Evolutionary conservation across 257 asterid genomes (phyloP).

Genomic region (Gentiana macrophylla): DNA sequence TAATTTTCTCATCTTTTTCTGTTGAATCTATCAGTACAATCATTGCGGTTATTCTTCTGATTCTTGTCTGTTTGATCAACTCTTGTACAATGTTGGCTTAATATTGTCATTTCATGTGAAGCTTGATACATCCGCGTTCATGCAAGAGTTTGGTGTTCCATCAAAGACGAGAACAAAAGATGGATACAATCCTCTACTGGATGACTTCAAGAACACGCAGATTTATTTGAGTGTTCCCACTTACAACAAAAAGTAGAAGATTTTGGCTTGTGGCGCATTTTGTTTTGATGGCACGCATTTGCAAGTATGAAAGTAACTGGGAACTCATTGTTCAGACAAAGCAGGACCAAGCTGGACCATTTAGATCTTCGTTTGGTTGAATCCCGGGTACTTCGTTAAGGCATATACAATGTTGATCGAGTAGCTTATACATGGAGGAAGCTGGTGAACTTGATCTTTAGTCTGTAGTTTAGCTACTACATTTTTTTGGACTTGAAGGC

Average conservation of each 20-base stretch:
- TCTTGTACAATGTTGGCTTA: slow-evolving; percentile 3
- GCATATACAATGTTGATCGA: too few species aligned
- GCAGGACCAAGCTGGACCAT: too few species aligned
- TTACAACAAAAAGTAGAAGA: slow-evolving; percentile 59
- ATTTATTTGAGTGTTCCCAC: slow-evolving; percentile 92
- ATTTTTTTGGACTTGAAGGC: too few species aligned
- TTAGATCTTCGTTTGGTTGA: too few species aligned
- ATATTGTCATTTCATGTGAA: slow-evolving; percentile 16
- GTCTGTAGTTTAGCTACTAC: too few species aligned
- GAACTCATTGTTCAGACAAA: neutral
- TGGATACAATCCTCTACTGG: slow-evolving; percentile 92
- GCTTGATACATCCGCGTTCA: slow-evolving; percentile 88
- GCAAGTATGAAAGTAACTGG: neutral
- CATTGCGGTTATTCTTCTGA: too few species aligned
- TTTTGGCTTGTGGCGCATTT: neutral
- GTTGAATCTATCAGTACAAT: too few species aligned
- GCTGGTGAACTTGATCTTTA: too few species aligned
- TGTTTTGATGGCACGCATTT: neutral
- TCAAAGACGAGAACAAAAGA: slow-evolving; percentile 82
- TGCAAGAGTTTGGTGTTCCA: slow-evolving; percentile 97
- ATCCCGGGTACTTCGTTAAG: too few species aligned
- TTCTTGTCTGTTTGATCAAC: too few species aligned
- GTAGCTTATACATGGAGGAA: too few species aligned
- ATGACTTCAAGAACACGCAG: slow-evolving; percentile 95
- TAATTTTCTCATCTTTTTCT: slow-evolving; percentile 19